Evolutionary conservation across 805 yeast species (phyloP), one percentile per base, ranked within the genome.

Genomic region (Cyberlindnera lachancei): DNA sequence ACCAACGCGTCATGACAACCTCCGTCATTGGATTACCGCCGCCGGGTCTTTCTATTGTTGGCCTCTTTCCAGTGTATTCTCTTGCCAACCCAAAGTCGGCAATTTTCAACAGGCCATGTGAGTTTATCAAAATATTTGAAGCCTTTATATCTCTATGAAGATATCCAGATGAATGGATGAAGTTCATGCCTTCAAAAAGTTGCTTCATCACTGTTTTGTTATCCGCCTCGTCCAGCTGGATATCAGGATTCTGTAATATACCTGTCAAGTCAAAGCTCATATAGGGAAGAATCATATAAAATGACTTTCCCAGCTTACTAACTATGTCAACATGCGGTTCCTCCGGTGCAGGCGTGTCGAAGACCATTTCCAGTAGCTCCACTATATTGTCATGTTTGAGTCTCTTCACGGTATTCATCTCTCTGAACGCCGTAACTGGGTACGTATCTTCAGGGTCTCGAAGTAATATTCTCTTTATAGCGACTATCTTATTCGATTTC

Each of bases 1-100:
- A 92, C 98, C 98, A 92, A 42, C 98, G 61, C 0, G 98, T 92
- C 23, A 92, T 97, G 3, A 92, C 98, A 34, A 73, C 66, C n/a
- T 72, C 68, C 0, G 84, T 76, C 42, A 74, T 70, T 20, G 61
- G 50, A 48, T 55, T 37, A 0, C 63, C 61, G 1, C 74, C 70
- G 27, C 68, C 67, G 1, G 62, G 63, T 21, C 38, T 50, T 4
- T 65, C 68, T 4, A 59, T 40, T 11, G 61, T 63, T 2, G 94
- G 94, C 1, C 66, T 61, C 4, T 61, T 54, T 2, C 87, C 94
- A 35, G 66, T 70, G 53, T 75, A 83, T 14, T 66, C 55, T 41
- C 97, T 66, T 2, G 97, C 97, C 23, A 92, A 64, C 1, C 99
- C 98, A 55, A 92, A 94, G 59, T 92, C 99, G 3, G 96, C 98